Base-by-base conservation (phyloP, 345 rosid species). In the Hirschfeldia incana region DNA sequence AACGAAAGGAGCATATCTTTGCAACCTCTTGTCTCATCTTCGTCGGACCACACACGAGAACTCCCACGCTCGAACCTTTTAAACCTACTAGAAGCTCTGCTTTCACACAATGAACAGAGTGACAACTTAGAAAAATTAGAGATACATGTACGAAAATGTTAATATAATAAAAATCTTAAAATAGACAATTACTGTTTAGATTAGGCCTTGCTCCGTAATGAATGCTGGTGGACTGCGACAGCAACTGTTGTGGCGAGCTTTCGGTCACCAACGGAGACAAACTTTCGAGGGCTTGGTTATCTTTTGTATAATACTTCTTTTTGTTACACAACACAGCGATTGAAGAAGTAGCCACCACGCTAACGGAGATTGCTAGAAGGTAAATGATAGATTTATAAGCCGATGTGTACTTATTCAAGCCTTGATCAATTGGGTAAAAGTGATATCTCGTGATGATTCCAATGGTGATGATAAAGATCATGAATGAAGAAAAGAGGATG, bases 11-110 rank as follows among this genome's bases (percentile, higher is more conserved):
- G 76, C 97, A 88, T 11, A 89, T 82, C 51, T 69, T 66, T 1
- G 97, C 98, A 27, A 80, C 91, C 11, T 89, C 89, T 30, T 86
- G 92, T 70, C 89, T 88, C 94, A 89, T 83, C 85, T 80, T 86
- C 82, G 57, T 86, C 0, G 97, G 95, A 26, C 98, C 98, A 42
- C 90, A 85, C 67, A 69, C 97, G 42, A 91, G 75, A 49, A 91
- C 91, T 74, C 97, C 97, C n/a, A 87, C 87, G 28, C 89, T 88
- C 7, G 84, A 79, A 73, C 84, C 93, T 60, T 81, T 68, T 72
- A 83, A 64, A 4, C 78, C 92, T 10, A 73, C 55, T 63, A 89
- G 67, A 39, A 91, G 74, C 74, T 79, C 97, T 94, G 86, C 6
- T 67, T 61, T 10, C 67, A 69, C 75, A 61, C 13, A 55, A 44